Conservation (phyloP, 2,329 filamentous ascomycete species). For the Penicillium sp. region DNA sequence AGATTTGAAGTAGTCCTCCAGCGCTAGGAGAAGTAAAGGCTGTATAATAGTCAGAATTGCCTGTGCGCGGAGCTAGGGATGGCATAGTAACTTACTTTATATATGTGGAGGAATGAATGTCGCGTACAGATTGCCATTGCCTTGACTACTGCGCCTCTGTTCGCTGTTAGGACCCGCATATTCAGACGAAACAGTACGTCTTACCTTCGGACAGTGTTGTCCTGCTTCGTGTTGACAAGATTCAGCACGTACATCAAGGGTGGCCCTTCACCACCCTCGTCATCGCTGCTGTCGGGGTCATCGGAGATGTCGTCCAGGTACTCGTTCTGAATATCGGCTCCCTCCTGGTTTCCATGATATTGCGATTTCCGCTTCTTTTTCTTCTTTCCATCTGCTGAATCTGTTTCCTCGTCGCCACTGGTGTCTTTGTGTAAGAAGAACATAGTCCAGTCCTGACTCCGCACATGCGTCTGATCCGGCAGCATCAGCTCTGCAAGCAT, state of each 20-base stretch:
- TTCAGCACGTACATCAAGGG: slow-evolving; percentile 96
- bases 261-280: slow-evolving; percentile 73
- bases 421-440: slow-evolving; percentile 98
- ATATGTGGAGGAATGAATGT: slow-evolving; percentile 97
- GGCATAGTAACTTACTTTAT: slow-evolving; percentile 68
- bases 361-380: slow-evolving; percentile 47
- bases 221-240: slow-evolving; percentile 95
- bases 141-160: slow-evolving; percentile 87
- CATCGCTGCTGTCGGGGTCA: slow-evolving; percentile 52
- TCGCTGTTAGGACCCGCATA: slow-evolving; percentile 11
- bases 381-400: slow-evolving; percentile 50
- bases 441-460: slow-evolving; percentile 97
- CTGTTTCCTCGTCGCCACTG: slow-evolving; percentile 74
- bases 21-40: slow-evolving; percentile 82
- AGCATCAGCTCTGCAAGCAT: slow-evolving; percentile 99
- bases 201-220: slow-evolving; percentile 77
- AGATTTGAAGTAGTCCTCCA: slow-evolving; percentile 96
- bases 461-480: slow-evolving; percentile 90
- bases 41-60: slow-evolving; percentile 35
- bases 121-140: slow-evolving; percentile 98
- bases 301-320: slow-evolving; percentile 47
- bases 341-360: slow-evolving; percentile 44
- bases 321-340: slow-evolving; percentile 49
- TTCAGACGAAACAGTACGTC: slow-evolving; percentile 10
- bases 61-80: background rate